Evolutionary conservation across 2,329 filamentous ascomycete species (phyloP), one percentile per base, ranked within the genome.

Genomic region (Mycosphaerella sp.): DNA sequence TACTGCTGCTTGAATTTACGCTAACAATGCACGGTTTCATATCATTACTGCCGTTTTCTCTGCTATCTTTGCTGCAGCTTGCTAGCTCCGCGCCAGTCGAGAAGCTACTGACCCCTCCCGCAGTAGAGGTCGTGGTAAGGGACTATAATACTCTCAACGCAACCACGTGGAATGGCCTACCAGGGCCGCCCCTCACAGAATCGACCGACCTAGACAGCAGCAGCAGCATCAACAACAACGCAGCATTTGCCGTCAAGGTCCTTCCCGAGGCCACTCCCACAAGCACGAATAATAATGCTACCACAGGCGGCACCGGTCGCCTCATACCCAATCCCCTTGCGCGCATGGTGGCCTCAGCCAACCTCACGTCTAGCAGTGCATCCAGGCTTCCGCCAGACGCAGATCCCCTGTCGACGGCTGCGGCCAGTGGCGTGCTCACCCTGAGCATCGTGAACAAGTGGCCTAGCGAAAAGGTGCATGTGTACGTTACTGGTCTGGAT

Each of bases 401-500:
- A 21, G 43, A 41, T 9, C 31, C 34, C 45, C 17, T 12, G 23
- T 39, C 41, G 3, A 44, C 29, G 14, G 54, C 52, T 32, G 54
- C 43, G 4, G 36, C 48, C 34, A 53, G 49, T 12, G 52, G 48
- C 14, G 48, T 49, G 1, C 49, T 62, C 6, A 47, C 48, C 8
- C 45, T 67, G n/a, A 55, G 61, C 17, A 62, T 78, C 6, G 65
- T 75, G 58, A 78, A 78, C 61, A 76, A 74, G 53, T 69, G 73
- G 48, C 55, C 57, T 5, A 70, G 66, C 4, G 54, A 61, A 0
- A 66, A 63, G 3, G 55, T 77, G 51, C 73, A 71, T 40, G 71
- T 71, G 0, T 78, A 78, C 57, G 64, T 78, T 34, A 70, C 71
- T 12, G 76, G 75, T 2, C 60, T 74, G 1, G 75, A 78, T 57